Evolutionary conservation across 2,329 filamentous ascomycete species (phyloP).

Genomic region (Zasmidium angulare): DNA sequence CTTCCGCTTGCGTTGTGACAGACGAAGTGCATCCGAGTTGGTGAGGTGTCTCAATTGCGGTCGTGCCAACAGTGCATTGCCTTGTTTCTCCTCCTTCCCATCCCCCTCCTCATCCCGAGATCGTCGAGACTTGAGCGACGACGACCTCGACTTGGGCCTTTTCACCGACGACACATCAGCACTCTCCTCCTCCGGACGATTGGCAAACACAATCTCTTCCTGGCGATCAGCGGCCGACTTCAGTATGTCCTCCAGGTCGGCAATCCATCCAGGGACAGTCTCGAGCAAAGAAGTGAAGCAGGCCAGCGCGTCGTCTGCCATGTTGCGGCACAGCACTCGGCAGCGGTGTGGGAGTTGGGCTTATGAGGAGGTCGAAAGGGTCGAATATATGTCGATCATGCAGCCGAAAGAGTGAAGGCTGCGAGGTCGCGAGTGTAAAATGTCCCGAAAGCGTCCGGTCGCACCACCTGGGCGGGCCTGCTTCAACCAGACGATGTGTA

Average conservation of each 20-base stretch:
- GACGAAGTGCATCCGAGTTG: constrained; percentile 28
- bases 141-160: constrained; percentile 18
- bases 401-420: constrained; percentile 7
- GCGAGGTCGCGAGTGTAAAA: constrained; percentile 5
- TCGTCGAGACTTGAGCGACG: constrained; percentile 25
- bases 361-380: neutral
- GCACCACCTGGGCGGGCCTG: constrained; percentile 8
- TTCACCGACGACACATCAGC: neutral
- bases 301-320: constrained; percentile 33
- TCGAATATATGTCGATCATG: constrained; percentile 4
- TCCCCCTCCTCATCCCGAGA: constrained; percentile 3
- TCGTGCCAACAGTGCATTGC: constrained; percentile 11
- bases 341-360: no score
- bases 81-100: constrained; percentile 1
- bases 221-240: constrained; percentile 27
- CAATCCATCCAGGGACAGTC: constrained; percentile 33
- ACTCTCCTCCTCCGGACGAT: constrained; percentile 15
- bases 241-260: constrained; percentile 31
- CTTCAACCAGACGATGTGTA: neutral
- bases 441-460: constrained; percentile 1
- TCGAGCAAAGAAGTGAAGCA: constrained; percentile 32
- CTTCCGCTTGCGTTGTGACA: constrained; percentile 44
- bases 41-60: constrained; percentile 29
- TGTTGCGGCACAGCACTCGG: constrained; percentile 14
- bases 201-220: constrained; percentile 28